Evolutionary conservation across 169 alveolate genomes (phyloP).

Genomic region (Cryptosporidium ubiquitum): DNA sequence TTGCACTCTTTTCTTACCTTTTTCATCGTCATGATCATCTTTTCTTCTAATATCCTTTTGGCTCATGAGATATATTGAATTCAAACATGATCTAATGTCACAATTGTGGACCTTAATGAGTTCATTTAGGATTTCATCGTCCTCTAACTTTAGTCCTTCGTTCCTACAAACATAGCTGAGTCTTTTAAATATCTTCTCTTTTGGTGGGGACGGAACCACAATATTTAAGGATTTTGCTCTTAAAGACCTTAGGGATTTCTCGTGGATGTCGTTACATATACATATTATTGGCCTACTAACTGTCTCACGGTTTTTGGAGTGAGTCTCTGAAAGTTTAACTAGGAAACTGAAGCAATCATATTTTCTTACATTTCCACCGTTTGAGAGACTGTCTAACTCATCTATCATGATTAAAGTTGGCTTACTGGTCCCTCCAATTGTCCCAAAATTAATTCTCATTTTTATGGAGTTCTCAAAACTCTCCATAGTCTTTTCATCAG

Average conservation of each 20-base stretch:
- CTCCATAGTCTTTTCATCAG: conserved; percentile 82
- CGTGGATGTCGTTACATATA: conserved; percentile 83
- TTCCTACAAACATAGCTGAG: conserved; percentile 75
- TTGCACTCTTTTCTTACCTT: background rate
- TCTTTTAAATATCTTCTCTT: conserved; percentile 76
- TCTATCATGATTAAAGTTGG: conserved; percentile 84
- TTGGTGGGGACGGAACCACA: conserved; percentile 77
- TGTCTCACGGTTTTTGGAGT: conserved; percentile 69
- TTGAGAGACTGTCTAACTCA: conserved; percentile 82
- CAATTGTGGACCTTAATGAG: conserved; percentile 19
- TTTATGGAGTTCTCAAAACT: conserved; percentile 77
- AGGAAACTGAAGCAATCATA: conserved; percentile 10
- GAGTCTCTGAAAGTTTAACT: conserved; percentile 68
- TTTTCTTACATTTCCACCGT: conserved; percentile 20
- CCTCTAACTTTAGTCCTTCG: conserved; percentile 80
- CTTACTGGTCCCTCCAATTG: conserved; percentile 73
- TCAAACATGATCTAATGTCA: conserved; percentile 51
- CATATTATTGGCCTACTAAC: conserved; percentile 83
- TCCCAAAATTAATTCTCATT: conserved; percentile 75
- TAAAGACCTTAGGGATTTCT: conserved; percentile 78
- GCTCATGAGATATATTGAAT: conserved; percentile 34
- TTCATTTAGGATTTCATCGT: conserved; percentile 42
- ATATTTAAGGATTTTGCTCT: conserved; percentile 79
- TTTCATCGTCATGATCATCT: background rate
- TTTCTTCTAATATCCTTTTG: background rate